Percentiles rank a stretch among this genome's conserved stretches.
phyloP scores from a whole-genome alignment of 768 basidiomycete species.

The Lactarius indigo region DNA sequence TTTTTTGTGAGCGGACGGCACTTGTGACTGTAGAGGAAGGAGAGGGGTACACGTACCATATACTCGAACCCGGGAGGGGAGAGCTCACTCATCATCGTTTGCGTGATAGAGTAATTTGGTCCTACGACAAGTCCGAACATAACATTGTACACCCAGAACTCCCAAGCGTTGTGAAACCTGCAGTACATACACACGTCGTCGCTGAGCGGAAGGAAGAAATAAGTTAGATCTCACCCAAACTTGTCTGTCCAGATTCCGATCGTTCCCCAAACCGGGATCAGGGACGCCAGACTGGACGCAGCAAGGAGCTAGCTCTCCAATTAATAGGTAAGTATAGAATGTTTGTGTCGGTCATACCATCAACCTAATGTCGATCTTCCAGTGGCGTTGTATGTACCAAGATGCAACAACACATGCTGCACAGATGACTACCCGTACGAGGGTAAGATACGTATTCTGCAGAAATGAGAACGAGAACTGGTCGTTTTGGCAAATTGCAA shows the following conservation, averaged over 20 bases:
- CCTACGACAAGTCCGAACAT: conserved; percentile 80
- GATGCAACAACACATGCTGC: conserved; percentile 68
- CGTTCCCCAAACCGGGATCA: conserved; percentile 86
- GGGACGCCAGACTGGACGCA: conserved; percentile 69
- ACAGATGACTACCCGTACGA: conserved; percentile 73
- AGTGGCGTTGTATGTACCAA: conserved; percentile 80
- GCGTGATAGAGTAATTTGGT: conserved; percentile 83
- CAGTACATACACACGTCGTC: neutral
- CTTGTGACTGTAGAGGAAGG: neutral
- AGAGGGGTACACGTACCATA: conserved; percentile 41
- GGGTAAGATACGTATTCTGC: conserved; percentile 73
- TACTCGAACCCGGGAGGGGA: conserved; percentile 86
- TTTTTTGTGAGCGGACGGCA: neutral
- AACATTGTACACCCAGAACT: conserved; percentile 86
- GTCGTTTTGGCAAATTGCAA: conserved; percentile 76
- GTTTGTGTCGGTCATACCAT: conserved; percentile 43
- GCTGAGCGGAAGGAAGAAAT: neutral
- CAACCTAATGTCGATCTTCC: conserved; percentile 74
- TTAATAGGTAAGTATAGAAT: neutral
- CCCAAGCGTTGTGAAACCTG: conserved; percentile 74
- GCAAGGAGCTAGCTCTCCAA: conserved; percentile 55
- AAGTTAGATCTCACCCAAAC: conserved; percentile 50
- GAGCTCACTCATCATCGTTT: conserved; percentile 88
- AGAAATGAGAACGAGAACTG: conserved; percentile 80
- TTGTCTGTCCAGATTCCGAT: conserved; percentile 77